These are phyloP conservation scores for Escovopsis weberi DNA, from an alignment of 2,329 filamentous ascomycete species.

Conservation along the genomic window DNA sequence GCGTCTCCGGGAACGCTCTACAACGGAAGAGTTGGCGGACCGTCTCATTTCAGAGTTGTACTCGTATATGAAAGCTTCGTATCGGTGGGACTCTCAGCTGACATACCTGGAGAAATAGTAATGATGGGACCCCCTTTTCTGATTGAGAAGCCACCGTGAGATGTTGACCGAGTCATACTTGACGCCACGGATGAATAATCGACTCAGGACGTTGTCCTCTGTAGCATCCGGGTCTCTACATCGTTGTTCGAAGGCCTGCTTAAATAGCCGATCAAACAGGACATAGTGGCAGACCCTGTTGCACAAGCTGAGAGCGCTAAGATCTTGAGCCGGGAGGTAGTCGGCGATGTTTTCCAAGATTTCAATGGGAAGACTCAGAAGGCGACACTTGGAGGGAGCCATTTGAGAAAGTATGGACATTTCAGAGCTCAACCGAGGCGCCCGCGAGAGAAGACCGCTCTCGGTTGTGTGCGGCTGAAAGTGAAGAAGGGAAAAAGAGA, in stretches of 20 bases:
- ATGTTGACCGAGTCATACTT: conserved; percentile 2
- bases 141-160: conserved; percentile 1
- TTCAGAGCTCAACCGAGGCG: too few relatives aligned
- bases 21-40: background rate
- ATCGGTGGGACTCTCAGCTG: too few relatives aligned
- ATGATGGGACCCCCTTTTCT: background rate
- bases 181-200: conserved; percentile 1
- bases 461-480: too few relatives aligned
- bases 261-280: background rate
- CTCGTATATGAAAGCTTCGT: too few relatives aligned
- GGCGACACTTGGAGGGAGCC: too few relatives aligned
- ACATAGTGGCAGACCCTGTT: background rate
- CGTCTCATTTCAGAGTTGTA: too few relatives aligned
- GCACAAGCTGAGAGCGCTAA: conserved; percentile 1
- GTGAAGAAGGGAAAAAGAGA: too few relatives aligned
- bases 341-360: too few relatives aligned
- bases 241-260: background rate
- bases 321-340: background rate
- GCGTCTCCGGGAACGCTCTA: background rate
- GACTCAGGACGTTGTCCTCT: background rate
- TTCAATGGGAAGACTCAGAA: too few relatives aligned
- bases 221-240: background rate
- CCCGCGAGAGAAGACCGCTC: too few relatives aligned
- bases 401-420: too few relatives aligned
- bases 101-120: too few relatives aligned